Conservation (phyloP, 176 grass and related monocot genomes). For the Carex kokanica region DNA sequence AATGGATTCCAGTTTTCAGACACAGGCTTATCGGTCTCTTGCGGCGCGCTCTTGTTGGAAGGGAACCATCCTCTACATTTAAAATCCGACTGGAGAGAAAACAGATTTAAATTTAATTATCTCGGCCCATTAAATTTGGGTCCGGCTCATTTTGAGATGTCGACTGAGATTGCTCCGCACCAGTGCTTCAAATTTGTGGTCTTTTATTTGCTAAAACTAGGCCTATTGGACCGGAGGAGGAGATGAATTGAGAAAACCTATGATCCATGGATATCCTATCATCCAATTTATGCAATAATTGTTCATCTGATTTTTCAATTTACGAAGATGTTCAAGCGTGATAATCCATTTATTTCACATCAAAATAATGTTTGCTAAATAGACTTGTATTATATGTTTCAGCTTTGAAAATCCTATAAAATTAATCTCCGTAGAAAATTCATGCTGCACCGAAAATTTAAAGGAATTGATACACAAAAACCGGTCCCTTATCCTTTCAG, state of each 20-base stretch:
- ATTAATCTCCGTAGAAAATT: background rate
- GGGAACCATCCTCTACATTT: background rate
- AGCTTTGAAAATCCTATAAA: background rate
- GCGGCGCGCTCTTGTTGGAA: conserved; percentile 1
- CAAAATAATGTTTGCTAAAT: background rate
- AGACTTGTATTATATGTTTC: background rate
- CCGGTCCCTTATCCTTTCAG: no score
- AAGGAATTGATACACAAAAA: no score
- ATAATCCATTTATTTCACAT: background rate
- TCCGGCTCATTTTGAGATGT: background rate
- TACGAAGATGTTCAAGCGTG: background rate
- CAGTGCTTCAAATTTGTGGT: background rate
- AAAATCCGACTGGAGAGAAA: background rate
- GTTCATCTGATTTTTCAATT: background rate
- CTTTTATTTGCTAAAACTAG: background rate
- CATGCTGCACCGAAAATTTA: background rate
- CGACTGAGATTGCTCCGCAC: background rate
- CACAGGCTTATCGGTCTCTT: background rate
- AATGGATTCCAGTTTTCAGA: background rate
- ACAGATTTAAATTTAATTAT: background rate
- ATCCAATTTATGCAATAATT: background rate
- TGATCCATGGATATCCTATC: background rate
- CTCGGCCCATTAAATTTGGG: background rate
- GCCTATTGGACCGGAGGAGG: background rate
- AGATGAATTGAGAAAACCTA: background rate